Percentiles rank a stretch among this genome's conserved stretches.
These are phyloP conservation scores for Scutellaria barbata DNA, from an alignment of 257 asterid genomes.

Conservation along the genomic window DNA sequence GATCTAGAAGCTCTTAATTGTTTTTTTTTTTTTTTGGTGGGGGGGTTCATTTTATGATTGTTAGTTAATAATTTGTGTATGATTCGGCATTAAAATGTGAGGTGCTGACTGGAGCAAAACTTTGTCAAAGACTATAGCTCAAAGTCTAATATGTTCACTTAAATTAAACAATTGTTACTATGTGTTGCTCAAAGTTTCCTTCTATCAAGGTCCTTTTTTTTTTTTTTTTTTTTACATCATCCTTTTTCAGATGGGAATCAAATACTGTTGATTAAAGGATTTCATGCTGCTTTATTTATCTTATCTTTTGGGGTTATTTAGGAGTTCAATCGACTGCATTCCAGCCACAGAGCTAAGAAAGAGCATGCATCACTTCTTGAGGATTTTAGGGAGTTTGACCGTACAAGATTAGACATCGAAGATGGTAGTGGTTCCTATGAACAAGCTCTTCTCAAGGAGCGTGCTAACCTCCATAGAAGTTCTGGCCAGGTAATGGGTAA, in stretches of 20 bases:
- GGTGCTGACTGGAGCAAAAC: conserved; percentile 24
- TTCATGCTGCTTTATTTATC: conserved; percentile 33
- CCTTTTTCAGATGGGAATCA: conserved; percentile 26
- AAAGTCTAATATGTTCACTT: conserved; percentile 15
- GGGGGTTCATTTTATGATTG: background rate
- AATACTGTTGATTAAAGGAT: conserved; percentile 27
- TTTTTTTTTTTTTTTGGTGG: background rate
- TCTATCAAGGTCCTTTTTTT: background rate
- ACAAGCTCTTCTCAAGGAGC: conserved; percentile 84
- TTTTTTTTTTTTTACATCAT: background rate
- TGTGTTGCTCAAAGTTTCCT: background rate
- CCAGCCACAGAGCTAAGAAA: conserved; percentile 89
- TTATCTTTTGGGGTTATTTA: conserved; percentile 36
- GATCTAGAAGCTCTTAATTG: background rate
- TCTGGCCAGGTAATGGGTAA: conserved; percentile 74
- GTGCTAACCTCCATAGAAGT: conserved; percentile 74
- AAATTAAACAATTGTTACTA: conserved; percentile 15
- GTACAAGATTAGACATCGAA: conserved; percentile 91
- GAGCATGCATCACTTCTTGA: conserved; percentile 97
- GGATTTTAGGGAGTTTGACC: conserved; percentile 96
- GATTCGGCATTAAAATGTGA: conserved; percentile 21
- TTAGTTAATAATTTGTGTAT: background rate
- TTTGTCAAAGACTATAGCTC: background rate
- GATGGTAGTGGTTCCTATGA: conserved; percentile 89
- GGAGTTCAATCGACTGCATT: conserved; percentile 91